These are phyloP conservation scores for Zygosaccharomyces bailii DNA, from an alignment of 805 yeast species.

Conservation along the genomic window DNA sequence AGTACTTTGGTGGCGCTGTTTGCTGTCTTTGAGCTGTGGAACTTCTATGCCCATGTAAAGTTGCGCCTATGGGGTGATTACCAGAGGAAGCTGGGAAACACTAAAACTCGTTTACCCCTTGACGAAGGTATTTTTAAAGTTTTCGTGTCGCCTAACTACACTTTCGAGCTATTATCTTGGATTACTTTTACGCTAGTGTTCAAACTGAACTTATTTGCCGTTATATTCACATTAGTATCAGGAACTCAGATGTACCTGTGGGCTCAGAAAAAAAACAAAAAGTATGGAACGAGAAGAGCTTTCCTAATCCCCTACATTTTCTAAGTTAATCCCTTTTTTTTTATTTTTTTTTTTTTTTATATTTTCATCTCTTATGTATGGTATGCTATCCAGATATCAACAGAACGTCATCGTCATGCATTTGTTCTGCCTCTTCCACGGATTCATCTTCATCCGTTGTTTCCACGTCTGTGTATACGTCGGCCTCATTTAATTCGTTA, in stretches of 20 bases:
- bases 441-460: slow-evolving; percentile 31
- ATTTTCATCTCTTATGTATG: neutral
- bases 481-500: slow-evolving; percentile 37
- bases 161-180: slow-evolving; percentile 83
- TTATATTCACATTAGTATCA: slow-evolving; percentile 67
- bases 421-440: slow-evolving; percentile 18
- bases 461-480: slow-evolving; percentile 20
- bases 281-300: slow-evolving; percentile 76
- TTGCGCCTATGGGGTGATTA: slow-evolving; percentile 50
- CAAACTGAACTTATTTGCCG: slow-evolving; percentile 73
- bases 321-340: slow-evolving; percentile 31
- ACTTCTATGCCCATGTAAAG: slow-evolving; percentile 65
- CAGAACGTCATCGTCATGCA: slow-evolving; percentile 27
- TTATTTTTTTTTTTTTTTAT: neutral
- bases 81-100: slow-evolving; percentile 35
- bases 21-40: slow-evolving; percentile 63
- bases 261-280: slow-evolving; percentile 84
- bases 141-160: slow-evolving; percentile 92
- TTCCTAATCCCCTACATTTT: slow-evolving; percentile 73
- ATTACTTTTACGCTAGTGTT: slow-evolving; percentile 57
- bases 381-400: slow-evolving; percentile 23
- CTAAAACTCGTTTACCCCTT: slow-evolving; percentile 42
- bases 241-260: slow-evolving; percentile 82
- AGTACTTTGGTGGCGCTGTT: slow-evolving; percentile 43
- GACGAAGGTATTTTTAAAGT: slow-evolving; percentile 77